Percentiles rank a stretch among this genome's conserved stretches.
Conservation (phyloP, 2,329 filamentous ascomycete genomes). For the Pseudogymnoascus sp. region DNA sequence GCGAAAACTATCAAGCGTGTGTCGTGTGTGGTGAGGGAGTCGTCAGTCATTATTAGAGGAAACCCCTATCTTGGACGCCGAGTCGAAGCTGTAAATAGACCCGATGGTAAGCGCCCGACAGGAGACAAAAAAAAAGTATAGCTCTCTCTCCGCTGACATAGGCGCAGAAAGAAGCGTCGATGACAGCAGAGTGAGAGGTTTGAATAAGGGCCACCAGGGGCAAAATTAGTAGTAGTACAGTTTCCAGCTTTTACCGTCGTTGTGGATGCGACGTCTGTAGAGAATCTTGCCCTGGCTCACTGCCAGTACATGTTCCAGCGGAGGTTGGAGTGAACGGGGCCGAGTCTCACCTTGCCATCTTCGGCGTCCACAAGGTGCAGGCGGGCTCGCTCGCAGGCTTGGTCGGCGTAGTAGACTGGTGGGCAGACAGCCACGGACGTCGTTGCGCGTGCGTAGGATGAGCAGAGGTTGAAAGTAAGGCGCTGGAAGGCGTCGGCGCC, state of each 20-base stretch:
- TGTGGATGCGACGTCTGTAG: neutral
- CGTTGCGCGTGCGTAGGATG: conserved; percentile 85
- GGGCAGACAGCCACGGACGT: conserved; percentile 79
- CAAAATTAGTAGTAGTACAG: neutral
- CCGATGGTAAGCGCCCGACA: neutral
- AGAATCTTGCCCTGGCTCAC: neutral
- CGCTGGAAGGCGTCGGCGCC: conserved; percentile 64
- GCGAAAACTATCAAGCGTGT: neutral
- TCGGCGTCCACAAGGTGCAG: conserved; percentile 41
- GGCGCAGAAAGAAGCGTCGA: neutral
- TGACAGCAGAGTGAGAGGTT: neutral
- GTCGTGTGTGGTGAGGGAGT: neutral
- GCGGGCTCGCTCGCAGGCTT: conserved; percentile 76
- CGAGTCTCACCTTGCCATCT: neutral
- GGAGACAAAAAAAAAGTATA: neutral
- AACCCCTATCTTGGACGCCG: neutral
- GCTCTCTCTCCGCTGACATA: neutral
- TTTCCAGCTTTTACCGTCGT: neutral
- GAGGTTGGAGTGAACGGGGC: neutral
- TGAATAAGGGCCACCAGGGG: neutral
- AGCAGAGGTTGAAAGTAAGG: conserved; percentile 91
- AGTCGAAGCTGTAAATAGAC: neutral
- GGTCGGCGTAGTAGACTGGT: conserved; percentile 91
- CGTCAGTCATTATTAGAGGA: neutral
- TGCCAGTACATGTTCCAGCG: conserved; percentile 11